Evolutionary conservation across 2,329 filamentous ascomycete species (phyloP).

Genomic region (Geosmithia morbida): DNA sequence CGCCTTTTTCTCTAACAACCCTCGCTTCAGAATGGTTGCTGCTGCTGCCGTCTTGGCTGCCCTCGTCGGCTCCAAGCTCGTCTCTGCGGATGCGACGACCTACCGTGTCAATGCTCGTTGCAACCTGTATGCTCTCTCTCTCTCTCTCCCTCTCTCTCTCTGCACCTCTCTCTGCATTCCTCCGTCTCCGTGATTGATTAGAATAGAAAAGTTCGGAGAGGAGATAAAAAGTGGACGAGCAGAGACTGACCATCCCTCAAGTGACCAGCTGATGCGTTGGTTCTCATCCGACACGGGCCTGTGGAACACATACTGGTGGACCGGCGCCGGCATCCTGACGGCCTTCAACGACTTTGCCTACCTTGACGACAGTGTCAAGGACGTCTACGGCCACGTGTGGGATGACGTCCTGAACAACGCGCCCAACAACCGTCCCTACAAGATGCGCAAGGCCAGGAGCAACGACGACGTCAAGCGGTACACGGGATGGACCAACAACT

Average conservation of each 20-base stretch:
- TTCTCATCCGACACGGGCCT: not conserved
- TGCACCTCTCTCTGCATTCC: no score
- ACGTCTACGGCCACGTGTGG: not conserved
- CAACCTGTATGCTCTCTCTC: not conserved
- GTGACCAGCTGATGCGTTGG: slow-evolving; percentile 1
- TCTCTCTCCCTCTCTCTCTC: not conserved
- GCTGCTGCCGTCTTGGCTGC: not conserved
- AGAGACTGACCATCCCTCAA: not conserved
- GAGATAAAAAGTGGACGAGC: no score
- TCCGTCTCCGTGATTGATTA: not conserved
- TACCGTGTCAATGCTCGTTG: not conserved
- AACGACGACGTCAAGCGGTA: not conserved
- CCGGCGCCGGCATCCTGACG: not conserved
- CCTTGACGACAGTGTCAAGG: not conserved
- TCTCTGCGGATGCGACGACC: not conserved
- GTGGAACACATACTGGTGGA: slow-evolving; percentile 1
- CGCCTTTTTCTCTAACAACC: no score
- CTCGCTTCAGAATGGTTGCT: not conserved
- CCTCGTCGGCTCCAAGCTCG: not conserved
- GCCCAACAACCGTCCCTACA: not conserved
- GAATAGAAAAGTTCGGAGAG: no score
- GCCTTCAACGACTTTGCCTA: slow-evolving; percentile 1
- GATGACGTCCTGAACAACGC: slow-evolving; percentile 1
- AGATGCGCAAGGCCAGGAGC: not conserved
- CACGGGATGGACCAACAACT: slow-evolving; percentile 1